These are phyloP conservation scores for Ustilago cynodontis DNA, from an alignment of 1,284 basidiomycete genomes.

Conservation along the genomic window DNA sequence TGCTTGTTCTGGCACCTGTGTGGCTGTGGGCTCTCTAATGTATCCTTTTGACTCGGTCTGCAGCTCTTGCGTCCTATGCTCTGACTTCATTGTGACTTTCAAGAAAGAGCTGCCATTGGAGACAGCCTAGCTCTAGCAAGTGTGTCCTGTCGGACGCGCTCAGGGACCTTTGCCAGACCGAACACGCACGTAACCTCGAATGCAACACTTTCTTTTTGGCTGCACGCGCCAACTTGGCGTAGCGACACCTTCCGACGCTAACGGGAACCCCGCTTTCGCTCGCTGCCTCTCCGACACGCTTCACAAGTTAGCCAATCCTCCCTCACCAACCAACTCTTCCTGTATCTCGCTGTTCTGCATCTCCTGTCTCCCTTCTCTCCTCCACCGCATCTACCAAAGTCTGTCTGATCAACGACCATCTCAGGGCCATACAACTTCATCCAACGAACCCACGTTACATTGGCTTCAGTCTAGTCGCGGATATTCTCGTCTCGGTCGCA, in stretches of 20 bases:
- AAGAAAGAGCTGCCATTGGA: background rate
- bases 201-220: background rate
- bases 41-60: too few relatives aligned
- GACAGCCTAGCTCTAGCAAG: background rate
- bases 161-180: slow-evolving; percentile 4
- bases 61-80: background rate
- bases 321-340: background rate
- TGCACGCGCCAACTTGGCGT: slow-evolving; percentile 8
- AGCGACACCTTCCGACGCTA: slow-evolving; percentile 4
- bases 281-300: slow-evolving; percentile 3
- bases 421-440: background rate
- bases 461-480: background rate
- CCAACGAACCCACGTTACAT: background rate
- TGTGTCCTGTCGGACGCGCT: slow-evolving; percentile 1
- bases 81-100: background rate
- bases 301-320: background rate
- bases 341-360: background rate
- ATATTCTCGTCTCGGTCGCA: background rate
- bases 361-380: background rate
- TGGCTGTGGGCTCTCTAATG: too few relatives aligned
- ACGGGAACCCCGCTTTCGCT: slow-evolving; percentile 4
- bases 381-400: background rate
- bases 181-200: slow-evolving; percentile 11
- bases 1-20: background rate
- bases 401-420: background rate